Percentiles rank a stretch among this genome's conserved stretches.
Evolutionary conservation across 306 rosid species (phyloP).

Genomic region (Quercus berberidifolia): DNA sequence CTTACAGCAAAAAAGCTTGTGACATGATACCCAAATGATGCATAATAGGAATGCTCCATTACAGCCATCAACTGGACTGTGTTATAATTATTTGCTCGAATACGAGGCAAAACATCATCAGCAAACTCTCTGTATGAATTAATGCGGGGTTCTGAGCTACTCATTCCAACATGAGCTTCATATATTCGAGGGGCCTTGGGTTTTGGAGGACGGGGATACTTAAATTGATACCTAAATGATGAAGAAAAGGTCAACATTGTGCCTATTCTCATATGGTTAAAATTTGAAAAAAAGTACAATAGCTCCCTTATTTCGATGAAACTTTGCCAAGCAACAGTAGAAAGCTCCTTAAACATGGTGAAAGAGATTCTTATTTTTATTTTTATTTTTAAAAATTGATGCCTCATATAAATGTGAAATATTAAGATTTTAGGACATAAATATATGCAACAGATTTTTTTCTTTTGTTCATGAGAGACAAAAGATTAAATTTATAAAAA

Average conservation of each 20-base stretch:
- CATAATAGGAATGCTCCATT: constrained; percentile 99
- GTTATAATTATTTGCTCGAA: constrained; percentile 77
- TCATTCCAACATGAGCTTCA: constrained; percentile 99
- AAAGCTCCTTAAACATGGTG: background rate
- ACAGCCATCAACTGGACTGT: constrained; percentile 97
- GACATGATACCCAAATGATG: constrained; percentile 93
- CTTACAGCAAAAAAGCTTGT: constrained; percentile 92
- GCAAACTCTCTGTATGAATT: constrained; percentile 93
- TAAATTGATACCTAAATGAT: constrained; percentile 68
- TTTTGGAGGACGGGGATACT: constrained; percentile 67
- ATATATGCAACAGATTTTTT: background rate
- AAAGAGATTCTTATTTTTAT: background rate
- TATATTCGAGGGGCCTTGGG: constrained; percentile 79
- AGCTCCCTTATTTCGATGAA: background rate
- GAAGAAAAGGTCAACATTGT: background rate
- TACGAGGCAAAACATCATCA: constrained; percentile 82
- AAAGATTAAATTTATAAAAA: too few species aligned
- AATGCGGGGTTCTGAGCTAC: constrained; percentile 80
- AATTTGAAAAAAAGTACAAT: background rate
- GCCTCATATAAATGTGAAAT: background rate
- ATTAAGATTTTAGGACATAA: background rate
- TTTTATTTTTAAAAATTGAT: background rate
- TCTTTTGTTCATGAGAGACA: too few species aligned
- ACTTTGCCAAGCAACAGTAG: background rate
- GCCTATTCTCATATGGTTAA: background rate